Base-by-base conservation (phyloP, 371 early-diverging fungal species). In the Syncephalis plumigaleata region DNA sequence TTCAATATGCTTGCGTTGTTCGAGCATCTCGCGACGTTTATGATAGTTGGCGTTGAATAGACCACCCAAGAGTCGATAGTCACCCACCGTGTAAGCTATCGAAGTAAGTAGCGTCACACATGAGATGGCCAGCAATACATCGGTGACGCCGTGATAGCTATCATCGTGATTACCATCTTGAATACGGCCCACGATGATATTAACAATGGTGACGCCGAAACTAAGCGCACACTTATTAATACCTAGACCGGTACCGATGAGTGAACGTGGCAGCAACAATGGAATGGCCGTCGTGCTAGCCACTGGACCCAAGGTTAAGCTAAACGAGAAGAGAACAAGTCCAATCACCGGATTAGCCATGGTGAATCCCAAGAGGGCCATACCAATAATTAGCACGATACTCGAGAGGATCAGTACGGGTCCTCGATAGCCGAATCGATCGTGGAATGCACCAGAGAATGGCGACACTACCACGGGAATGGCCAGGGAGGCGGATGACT, bases 391-490 rank as follows among this genome's bases (percentile, higher is more conserved):
- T 21, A 72, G 55, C 42, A 69, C 58, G 27, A 63, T 22, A n/a
- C 68, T 49, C 25, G 70, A 66, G 16, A 58, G 21, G n/a, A 57
- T 56, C 60, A 59, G 49, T 26, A 71, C 57, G 3, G 56, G 36
- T 15, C 67, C 50, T 49, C 73, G 70, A 1, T 42, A 48, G 25
- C 77, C 77, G 48, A 59, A 64, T 27, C 55, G 50, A 45, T 76
- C 74, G 54, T 73, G 62, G 37, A 70, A 42, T 40, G 69, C 42
- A 42, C 77, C 77, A 18, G 70, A 51, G 5, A 69, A 25, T n/a
- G 77, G 74, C 1, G 72, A 67, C 15, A 66, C 64, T 9, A 70
- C 61, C 37, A 73, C 70, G 9, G 77, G 77, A 1, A 73, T 53
- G 8, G 57, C 54, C 50, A 68, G 64, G 31, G 71, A 65, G 8